phyloP scores from a whole-genome alignment of 345 rosid genomes.

The Chamaenerion angustifolium region DNA sequence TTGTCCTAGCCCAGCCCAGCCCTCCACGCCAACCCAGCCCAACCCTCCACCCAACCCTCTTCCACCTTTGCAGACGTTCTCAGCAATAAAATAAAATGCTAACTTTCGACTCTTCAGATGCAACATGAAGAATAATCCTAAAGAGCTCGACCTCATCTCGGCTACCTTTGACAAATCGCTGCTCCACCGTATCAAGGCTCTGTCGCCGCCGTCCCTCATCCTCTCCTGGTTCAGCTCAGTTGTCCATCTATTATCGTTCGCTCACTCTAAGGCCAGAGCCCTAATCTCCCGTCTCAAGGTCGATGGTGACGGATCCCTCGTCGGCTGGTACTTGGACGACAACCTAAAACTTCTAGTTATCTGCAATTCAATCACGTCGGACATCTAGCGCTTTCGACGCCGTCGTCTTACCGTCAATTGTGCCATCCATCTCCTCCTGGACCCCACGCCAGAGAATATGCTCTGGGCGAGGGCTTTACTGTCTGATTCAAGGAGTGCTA shows the following conservation, averaged over 20 bases:
- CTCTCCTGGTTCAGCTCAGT: neutral
- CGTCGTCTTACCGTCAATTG: neutral
- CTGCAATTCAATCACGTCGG: neutral
- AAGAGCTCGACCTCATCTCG: neutral
- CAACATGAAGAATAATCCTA: too few relatives aligned
- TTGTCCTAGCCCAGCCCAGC: too few relatives aligned
- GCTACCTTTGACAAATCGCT: neutral
- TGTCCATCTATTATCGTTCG: neutral
- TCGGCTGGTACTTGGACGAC: fast-evolving
- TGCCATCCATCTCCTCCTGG: neutral
- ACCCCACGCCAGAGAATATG: neutral
- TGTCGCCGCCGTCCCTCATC: neutral
- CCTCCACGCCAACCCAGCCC: too few relatives aligned
- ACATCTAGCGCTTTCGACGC: neutral
- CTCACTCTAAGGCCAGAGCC: neutral
- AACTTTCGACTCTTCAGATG: too few relatives aligned
- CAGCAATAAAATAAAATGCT: too few relatives aligned
- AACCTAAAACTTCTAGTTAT: neutral
- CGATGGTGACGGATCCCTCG: neutral
- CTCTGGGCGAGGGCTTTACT: neutral
- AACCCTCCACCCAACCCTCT: too few relatives aligned
- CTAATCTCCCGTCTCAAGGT: neutral
- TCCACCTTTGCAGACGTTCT: too few relatives aligned
- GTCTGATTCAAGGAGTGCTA: neutral
- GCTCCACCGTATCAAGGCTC: neutral